Evolutionary conservation across 108 stramenopile species (phyloP), one percentile per base, ranked within the genome.

Genomic region (Pseudonitzschia delicatissima): DNA sequence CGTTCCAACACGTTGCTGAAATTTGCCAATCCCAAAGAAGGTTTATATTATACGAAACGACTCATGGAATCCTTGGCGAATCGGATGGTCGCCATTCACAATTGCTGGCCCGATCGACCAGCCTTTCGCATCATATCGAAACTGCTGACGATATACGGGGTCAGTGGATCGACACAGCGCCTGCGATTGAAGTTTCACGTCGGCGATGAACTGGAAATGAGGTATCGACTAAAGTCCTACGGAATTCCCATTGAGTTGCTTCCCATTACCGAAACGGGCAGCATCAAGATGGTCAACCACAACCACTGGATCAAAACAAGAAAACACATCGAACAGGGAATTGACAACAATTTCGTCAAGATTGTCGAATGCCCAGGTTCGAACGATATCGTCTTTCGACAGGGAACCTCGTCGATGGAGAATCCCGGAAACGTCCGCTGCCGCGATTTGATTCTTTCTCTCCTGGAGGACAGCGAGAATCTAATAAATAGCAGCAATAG

Each of bases 261-360:
- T 25, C 74, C 74, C 5, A 23, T 76, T 0, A 64, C 67, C 1
- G 53, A 49, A 25, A 57, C 60, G 2, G 74, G 74, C 8, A 59
- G 52, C 12, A 62, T 66, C 45, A 76, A 76, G 37, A 40, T 45
- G 9, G 68, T 55, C 9, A 47, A 18, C 37, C 74, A 76, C 44
- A 44, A 42, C 9, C 35, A 31, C 28, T 76, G 74, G 74, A 34
- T 69, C 0, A 68, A 76, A 62, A 49, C 28, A 7, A 50, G 67
- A 36, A 40, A 59, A 36, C 15, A 15, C 15, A 0, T 61, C 2
- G 60, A 61, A 21, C 37, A 61, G 3, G 37, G 37, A 40, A 17
- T 8, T 23, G 31, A 55, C 13, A 55, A 11, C n/a, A 27, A 33
- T 33, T 0, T 51, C 20, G 36, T 23, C 6, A 15, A 15, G 2